Conservation (phyloP, 2,329 filamentous ascomycete genomes). For the Tolypocladium tundrense region DNA sequence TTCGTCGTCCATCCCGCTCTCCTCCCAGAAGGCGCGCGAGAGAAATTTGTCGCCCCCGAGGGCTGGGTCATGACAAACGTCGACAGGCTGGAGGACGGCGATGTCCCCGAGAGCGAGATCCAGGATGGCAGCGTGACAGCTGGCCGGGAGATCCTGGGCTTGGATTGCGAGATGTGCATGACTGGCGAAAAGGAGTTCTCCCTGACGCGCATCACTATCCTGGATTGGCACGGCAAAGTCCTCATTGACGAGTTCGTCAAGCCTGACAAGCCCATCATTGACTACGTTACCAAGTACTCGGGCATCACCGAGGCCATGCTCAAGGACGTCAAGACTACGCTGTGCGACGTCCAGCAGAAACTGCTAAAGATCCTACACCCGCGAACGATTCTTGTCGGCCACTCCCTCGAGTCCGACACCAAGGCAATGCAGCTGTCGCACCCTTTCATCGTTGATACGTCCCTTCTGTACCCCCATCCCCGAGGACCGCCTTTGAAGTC, state of each 20-base stretch:
- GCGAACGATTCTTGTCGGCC: constrained; percentile 64
- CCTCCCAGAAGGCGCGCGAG: constrained; percentile 48
- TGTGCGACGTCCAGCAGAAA: constrained; percentile 70
- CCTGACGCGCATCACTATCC: constrained; percentile 77
- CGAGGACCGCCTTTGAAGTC: constrained; percentile 84
- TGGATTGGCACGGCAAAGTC: constrained; percentile 75
- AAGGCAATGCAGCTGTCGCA: constrained; percentile 78
- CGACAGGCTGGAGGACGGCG: constrained; percentile 52
- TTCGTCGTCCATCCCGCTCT: constrained; percentile 76
- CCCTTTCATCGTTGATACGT: constrained; percentile 88
- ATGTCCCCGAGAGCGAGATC: constrained; percentile 58
- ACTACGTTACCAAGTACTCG: constrained; percentile 87
- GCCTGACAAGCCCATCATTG: constrained; percentile 74
- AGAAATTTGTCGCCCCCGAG: constrained; percentile 42
- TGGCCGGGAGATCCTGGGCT: constrained; percentile 65
- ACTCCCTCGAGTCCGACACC: constrained; percentile 75
- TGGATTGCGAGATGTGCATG: constrained; percentile 98
- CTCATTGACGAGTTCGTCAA: constrained; percentile 88
- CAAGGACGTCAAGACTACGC: constrained; percentile 69
- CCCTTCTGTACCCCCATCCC: constrained; percentile 81
- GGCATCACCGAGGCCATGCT: constrained; percentile 87
- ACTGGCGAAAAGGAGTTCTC: constrained; percentile 71
- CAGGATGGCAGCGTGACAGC: constrained; percentile 75
- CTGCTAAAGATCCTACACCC: constrained; percentile 64
- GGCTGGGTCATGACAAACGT: constrained; percentile 82